Evolutionary conservation across 345 rosid genomes (phyloP).

Genomic region (Hibiscus trionum): DNA sequence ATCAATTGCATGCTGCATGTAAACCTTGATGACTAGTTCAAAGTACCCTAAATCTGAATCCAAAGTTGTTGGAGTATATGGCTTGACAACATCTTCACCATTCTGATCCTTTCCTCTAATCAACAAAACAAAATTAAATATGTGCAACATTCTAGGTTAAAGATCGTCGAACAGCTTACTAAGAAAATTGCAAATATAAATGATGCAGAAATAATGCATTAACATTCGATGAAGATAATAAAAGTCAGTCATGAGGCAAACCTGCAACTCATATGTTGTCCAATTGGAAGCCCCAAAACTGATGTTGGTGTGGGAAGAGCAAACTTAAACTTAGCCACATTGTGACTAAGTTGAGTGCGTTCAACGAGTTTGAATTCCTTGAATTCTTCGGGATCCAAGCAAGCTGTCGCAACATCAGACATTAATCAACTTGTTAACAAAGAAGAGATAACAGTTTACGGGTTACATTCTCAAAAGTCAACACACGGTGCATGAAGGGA

Average conservation of each 20-base stretch:
- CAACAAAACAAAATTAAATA: background rate
- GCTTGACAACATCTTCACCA: conserved; percentile 80
- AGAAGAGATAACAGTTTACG: background rate
- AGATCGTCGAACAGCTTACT: background rate
- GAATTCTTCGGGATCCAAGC: conserved; percentile 82
- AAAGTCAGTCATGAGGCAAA: conserved; percentile 15
- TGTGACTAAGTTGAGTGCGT: conserved; percentile 73
- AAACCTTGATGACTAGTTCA: conserved; percentile 83
- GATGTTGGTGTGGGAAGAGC: conserved; percentile 72
- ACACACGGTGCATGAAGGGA: too few species aligned
- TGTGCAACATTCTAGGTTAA: too few species aligned
- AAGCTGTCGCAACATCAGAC: conserved; percentile 27
- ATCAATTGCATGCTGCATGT: background rate
- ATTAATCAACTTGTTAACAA: background rate
- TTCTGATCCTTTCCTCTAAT: conserved; percentile 77
- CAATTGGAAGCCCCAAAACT: conserved; percentile 91
- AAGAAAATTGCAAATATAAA: background rate
- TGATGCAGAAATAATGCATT: background rate
- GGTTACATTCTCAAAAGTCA: background rate
- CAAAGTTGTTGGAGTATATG: conserved; percentile 89
- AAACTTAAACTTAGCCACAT: conserved; percentile 86
- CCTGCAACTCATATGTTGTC: conserved; percentile 98
- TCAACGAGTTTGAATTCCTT: conserved; percentile 87
- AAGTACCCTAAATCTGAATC: conserved; percentile 87
- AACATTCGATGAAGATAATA: background rate